A percentile compares a stretch with the other conserved stretches of the same genome.
phyloP scores from a whole-genome alignment of 2,329 filamentous ascomycete species.

The Microdochium paspali region DNA sequence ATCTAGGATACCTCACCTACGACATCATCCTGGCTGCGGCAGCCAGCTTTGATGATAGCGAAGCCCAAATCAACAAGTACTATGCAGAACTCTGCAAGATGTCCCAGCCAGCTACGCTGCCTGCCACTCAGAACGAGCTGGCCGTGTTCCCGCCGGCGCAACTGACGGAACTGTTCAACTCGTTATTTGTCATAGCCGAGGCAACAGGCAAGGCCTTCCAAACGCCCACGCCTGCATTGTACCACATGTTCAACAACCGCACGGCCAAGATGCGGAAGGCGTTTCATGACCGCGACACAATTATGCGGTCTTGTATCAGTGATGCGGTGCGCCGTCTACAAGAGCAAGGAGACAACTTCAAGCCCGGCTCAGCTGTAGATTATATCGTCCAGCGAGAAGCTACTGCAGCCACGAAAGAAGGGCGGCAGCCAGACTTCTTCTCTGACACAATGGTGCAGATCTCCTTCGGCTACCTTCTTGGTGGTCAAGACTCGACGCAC shows the following conservation, averaged over 20 bases:
- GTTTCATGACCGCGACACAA: neutral
- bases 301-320: neutral
- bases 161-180: neutral
- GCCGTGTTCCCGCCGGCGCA: neutral
- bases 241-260: neutral
- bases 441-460: neutral
- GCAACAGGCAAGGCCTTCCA: neutral
- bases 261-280: neutral
- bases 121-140: neutral
- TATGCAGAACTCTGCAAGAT: constrained; percentile 1
- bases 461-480: constrained; percentile 5
- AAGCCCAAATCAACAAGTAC: neutral
- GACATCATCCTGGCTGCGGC: constrained; percentile 4
- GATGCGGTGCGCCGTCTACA: neutral
- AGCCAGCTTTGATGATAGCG: constrained; percentile 1
- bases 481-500: constrained; percentile 4
- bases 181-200: neutral
- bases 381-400: neutral
- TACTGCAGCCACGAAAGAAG: constrained; percentile 1
- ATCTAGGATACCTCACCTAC: constrained; percentile 1
- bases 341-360: neutral
- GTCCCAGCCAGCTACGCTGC: neutral
- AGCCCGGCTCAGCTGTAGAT: neutral
- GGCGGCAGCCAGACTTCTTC: neutral
- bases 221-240: neutral